Conservation (phyloP, 331 rosid genomes). For the Quercus tomentella region DNA sequence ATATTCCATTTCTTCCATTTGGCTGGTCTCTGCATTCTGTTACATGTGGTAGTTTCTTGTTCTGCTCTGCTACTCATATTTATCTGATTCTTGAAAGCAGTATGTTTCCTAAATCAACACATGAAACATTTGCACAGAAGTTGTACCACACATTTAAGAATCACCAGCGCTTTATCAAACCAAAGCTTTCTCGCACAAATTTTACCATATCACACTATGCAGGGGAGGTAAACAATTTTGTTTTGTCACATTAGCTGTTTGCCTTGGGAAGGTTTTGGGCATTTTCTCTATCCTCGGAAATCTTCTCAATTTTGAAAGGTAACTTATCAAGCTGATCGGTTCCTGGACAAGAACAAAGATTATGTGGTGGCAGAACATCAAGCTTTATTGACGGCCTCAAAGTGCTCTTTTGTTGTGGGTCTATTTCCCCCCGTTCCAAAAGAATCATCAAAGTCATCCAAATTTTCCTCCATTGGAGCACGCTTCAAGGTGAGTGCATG, state of each 20-base stretch:
- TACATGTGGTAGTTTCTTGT: too few species aligned
- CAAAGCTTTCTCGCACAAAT: slow-evolving; percentile 94
- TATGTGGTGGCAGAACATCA: slow-evolving; percentile 97
- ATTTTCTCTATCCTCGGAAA: background rate
- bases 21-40: too few species aligned
- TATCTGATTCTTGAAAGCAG: slow-evolving; percentile 31
- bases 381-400: slow-evolving; percentile 77
- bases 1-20: too few species aligned
- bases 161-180: slow-evolving; percentile 92
- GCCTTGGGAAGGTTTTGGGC: too few species aligned
- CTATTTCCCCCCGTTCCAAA: slow-evolving; percentile 80
- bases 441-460: slow-evolving; percentile 88
- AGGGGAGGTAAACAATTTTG: slow-evolving; percentile 73
- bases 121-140: slow-evolving; percentile 95
- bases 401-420: slow-evolving; percentile 81
- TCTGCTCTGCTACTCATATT: too few species aligned
- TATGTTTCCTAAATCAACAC: slow-evolving; percentile 98
- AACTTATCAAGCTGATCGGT: slow-evolving; percentile 82
- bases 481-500: slow-evolving; percentile 69
- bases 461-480: slow-evolving; percentile 93
- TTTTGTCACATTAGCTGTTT: background rate
- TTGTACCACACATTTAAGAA: slow-evolving; percentile 89
- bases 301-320: slow-evolving; percentile 52
- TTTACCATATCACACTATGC: slow-evolving; percentile 94
- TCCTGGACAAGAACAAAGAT: slow-evolving; percentile 97